phyloP scores from a whole-genome alignment of 306 rosid genomes.

The Rubus idaeus region DNA sequence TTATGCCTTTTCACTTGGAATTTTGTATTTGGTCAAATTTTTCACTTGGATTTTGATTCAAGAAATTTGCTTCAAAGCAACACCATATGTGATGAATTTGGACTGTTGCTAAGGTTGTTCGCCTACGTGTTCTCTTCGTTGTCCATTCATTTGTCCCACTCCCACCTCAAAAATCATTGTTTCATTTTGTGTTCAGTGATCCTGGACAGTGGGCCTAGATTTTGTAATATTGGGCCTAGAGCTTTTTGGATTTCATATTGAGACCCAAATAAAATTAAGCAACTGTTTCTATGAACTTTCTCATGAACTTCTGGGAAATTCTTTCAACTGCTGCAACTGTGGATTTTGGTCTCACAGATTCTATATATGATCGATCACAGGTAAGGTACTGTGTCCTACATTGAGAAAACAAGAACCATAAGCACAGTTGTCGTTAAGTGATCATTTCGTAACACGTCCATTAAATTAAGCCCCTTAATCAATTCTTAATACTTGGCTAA shows the following conservation, averaged over 20 bases:
- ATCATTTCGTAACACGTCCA: neutral
- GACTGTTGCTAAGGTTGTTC: neutral
- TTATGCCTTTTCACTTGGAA: neutral
- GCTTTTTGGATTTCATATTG: too few relatives aligned
- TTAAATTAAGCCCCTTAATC: neutral
- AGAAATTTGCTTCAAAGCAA: neutral
- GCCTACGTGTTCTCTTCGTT: constrained; percentile 3
- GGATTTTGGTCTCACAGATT: neutral
- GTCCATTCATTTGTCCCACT: neutral
- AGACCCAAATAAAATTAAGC: neutral
- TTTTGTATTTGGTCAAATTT: neutral
- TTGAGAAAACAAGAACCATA: constrained; percentile 15
- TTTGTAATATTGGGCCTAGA: too few relatives aligned
- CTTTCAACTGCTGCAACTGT: constrained; percentile 2
- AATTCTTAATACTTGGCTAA: neutral
- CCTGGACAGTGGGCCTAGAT: too few relatives aligned
- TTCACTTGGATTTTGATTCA: neutral
- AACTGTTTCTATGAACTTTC: neutral
- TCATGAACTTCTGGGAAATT: constrained; percentile 1
- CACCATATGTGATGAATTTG: neutral
- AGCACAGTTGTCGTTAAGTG: neutral
- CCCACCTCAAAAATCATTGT: neutral
- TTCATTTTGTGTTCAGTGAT: too few relatives aligned
- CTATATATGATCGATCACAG: neutral
- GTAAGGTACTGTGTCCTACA: neutral